These are phyloP conservation scores for Mycena indigotica DNA, from an alignment of 768 basidiomycete genomes.

Conservation along the genomic window DNA sequence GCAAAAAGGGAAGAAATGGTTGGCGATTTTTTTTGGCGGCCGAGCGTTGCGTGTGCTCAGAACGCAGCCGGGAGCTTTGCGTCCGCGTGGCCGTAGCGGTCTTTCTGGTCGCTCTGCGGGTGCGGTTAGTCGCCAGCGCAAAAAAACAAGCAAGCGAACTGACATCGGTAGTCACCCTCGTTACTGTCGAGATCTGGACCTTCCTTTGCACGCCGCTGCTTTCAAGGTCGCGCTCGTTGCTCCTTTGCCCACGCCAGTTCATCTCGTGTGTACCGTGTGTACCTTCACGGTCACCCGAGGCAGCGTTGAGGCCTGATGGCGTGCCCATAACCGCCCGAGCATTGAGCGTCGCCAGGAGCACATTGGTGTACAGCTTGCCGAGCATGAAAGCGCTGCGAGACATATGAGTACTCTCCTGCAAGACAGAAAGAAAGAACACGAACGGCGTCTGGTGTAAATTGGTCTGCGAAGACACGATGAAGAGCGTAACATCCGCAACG, in stretches of 20 bases:
- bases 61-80: background rate
- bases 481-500: background rate
- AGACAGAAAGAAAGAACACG: background rate
- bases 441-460: constrained; percentile 2
- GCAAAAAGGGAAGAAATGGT: no score
- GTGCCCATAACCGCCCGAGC: background rate
- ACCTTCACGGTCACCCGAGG: background rate
- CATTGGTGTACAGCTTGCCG: constrained; percentile 4
- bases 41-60: no score
- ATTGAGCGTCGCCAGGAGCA: constrained; percentile 2
- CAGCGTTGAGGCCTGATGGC: background rate
- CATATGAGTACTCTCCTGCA: background rate
- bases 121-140: background rate
- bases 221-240: background rate
- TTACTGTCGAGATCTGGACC: background rate
- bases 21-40: no score
- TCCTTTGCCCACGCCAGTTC: background rate
- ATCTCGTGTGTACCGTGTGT: background rate
- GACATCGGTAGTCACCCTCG: background rate
- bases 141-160: background rate
- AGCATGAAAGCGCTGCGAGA: background rate
- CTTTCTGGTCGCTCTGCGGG: background rate
- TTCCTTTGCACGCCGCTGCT: background rate
- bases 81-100: background rate
- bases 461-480: background rate